phyloP scores from a whole-genome alignment of 78 protist genomes.

The Dictyostelium brefeldianum region DNA sequence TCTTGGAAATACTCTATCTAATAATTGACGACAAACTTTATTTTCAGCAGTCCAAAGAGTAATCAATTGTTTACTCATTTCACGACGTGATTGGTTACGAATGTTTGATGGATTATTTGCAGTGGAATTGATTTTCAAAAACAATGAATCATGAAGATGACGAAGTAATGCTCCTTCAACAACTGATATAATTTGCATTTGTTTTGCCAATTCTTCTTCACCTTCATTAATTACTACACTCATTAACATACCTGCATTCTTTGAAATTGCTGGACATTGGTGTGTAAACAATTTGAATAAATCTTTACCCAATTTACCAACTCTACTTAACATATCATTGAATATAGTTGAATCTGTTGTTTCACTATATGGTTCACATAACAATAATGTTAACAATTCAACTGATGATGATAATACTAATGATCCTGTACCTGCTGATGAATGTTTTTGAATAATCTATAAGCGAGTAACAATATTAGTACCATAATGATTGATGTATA shows the following conservation, averaged over 20 bases:
- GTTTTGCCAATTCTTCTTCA: conserved; percentile 47
- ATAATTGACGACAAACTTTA: conserved; percentile 41
- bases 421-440: conserved; percentile 87
- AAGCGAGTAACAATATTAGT: too few species aligned
- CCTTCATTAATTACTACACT: conserved; percentile 89
- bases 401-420: conserved; percentile 77
- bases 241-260: conserved; percentile 92
- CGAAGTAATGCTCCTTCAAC: conserved; percentile 85
- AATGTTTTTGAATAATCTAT: conserved; percentile 60
- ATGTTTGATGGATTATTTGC: conserved; percentile 26
- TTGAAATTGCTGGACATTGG: conserved; percentile 88
- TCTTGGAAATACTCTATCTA: conserved; percentile 81
- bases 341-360: conserved; percentile 88
- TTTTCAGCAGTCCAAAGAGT: conserved; percentile 84
- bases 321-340: conserved; percentile 41
- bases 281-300: conserved; percentile 81
- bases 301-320: conserved; percentile 80
- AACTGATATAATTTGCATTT: conserved; percentile 85
- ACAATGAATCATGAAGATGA: conserved; percentile 81
- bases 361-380: conserved; percentile 91
- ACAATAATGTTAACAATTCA: conserved; percentile 88
- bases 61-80: conserved; percentile 68
- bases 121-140: conserved; percentile 1
- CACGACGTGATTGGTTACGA: conserved; percentile 27
- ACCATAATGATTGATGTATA: too few species aligned